phyloP scores from a whole-genome alignment of 495 filamentous ascomycete genomes.

The Clavariopsis aquatica region DNA sequence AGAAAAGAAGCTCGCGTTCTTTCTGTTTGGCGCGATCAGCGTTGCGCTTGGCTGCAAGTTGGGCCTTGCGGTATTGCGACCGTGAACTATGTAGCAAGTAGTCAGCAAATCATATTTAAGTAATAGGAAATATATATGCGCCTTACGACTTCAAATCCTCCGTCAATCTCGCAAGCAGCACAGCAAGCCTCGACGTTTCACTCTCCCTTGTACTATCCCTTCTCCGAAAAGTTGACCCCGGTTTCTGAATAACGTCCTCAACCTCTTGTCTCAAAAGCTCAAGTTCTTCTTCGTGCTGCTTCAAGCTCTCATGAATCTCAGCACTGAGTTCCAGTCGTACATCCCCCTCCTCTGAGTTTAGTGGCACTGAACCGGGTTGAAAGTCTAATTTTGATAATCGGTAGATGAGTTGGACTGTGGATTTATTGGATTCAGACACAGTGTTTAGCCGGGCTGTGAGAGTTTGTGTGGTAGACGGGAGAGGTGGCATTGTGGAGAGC shows the following conservation, averaged over 20 bases:
- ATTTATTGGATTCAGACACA: conserved; percentile 66
- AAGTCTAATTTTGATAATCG: conserved; percentile 70
- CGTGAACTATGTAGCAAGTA: conserved; percentile 56
- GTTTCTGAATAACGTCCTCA: conserved; percentile 53
- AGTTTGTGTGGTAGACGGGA: conserved; percentile 58
- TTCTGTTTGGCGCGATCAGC: conserved; percentile 69
- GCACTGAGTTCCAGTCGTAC: conserved; percentile 73
- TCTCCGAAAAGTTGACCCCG: conserved; percentile 47
- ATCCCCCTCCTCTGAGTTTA: conserved; percentile 58
- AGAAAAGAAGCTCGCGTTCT: conserved; percentile 76
- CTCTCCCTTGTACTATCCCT: conserved; percentile 54
- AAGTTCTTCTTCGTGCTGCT: conserved; percentile 83
- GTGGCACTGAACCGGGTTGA: conserved; percentile 59
- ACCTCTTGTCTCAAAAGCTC: conserved; percentile 80
- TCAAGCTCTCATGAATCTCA: conserved; percentile 79
- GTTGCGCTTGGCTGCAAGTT: conserved; percentile 77
- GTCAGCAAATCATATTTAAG: conserved; percentile 18
- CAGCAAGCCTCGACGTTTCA: conserved; percentile 61
- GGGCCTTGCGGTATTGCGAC: conserved; percentile 77
- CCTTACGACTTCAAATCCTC: conserved; percentile 70
- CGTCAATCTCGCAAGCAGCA: conserved; percentile 62
- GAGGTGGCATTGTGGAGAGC: conserved; percentile 28
- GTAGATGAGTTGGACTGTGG: conserved; percentile 71
- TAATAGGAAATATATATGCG: conserved; percentile 19
- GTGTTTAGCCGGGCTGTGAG: conserved; percentile 67